Conservation (phyloP, 2,329 filamentous ascomycete species). For the Neofusicoccum sp. region DNA sequence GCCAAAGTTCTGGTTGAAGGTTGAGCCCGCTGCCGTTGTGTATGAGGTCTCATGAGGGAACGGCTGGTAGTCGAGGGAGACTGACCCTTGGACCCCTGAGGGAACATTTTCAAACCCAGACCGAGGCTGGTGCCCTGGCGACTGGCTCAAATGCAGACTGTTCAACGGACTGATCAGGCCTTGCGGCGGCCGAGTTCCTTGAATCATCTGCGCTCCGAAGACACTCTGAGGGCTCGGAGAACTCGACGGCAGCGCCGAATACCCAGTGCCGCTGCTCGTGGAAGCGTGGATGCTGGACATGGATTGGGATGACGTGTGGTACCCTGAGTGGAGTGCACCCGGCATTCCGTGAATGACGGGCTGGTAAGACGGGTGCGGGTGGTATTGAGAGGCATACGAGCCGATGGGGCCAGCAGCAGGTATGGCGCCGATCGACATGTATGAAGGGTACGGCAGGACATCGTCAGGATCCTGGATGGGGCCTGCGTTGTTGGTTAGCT, state of each 20-base stretch:
- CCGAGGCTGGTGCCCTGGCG: slow-evolving; percentile 6
- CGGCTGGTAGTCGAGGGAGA: slow-evolving; percentile 9
- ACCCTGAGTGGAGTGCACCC: not conserved
- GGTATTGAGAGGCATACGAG: slow-evolving; percentile 6
- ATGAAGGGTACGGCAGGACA: slow-evolving; percentile 4
- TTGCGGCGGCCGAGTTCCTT: not conserved
- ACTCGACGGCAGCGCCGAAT: not conserved
- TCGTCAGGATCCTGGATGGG: slow-evolving; percentile 16
- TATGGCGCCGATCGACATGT: not conserved
- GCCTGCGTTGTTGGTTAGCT: not conserved
- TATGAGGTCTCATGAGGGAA: slow-evolving; percentile 7
- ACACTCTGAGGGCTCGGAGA: not conserved
- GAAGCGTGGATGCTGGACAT: slow-evolving; percentile 3
- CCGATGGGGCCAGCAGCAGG: not conserved
- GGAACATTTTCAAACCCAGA: slow-evolving; percentile 1
- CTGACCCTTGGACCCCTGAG: slow-evolving; percentile 1
- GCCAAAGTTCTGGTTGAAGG: slow-evolving; percentile 9
- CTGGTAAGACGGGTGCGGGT: slow-evolving; percentile 1
- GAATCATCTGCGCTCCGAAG: slow-evolving; percentile 5
- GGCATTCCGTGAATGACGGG: slow-evolving; percentile 3
- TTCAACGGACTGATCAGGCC: slow-evolving; percentile 13
- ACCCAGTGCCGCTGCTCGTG: not conserved
- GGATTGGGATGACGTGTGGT: slow-evolving; percentile 10
- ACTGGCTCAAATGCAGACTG: not conserved
- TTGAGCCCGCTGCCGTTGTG: not conserved